Percentiles rank a stretch among this genome's conserved stretches.
These are phyloP conservation scores for Diaporthe humulicola DNA, from an alignment of 2,329 filamentous ascomycete species.

Conservation along the genomic window DNA sequence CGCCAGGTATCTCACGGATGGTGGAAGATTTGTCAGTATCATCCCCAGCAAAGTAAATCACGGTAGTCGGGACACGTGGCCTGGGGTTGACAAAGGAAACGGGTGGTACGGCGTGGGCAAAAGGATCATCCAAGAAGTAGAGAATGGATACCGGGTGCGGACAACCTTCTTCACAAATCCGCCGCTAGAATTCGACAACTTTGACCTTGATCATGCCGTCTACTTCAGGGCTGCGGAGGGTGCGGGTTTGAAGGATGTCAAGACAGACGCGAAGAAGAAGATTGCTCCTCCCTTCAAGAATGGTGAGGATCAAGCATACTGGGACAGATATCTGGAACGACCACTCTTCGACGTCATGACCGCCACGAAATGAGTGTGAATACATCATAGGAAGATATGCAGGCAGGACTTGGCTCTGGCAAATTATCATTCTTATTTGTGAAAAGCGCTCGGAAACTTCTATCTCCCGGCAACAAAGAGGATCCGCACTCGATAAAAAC, in stretches of 20 bases:
- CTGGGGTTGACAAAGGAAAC: neutral
- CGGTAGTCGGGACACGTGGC: neutral
- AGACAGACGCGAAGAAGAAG: slow-evolving; percentile 5
- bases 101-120: neutral
- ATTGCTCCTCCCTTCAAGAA: neutral
- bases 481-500: no score
- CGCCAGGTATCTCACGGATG: neutral
- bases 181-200: neutral
- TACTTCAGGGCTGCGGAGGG: neutral
- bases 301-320: neutral
- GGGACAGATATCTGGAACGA: slow-evolving; percentile 1
- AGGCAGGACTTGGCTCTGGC: neutral
- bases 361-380: neutral
- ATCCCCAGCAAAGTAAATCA: neutral
- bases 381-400: no score
- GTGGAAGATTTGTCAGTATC: neutral
- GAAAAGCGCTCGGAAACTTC: neutral
- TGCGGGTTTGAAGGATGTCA: neutral
- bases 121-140: neutral
- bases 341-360: slow-evolving; percentile 1
- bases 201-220: neutral
- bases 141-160: neutral
- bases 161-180: neutral
- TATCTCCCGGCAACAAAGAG: no score
- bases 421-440: neutral